phyloP scores from a whole-genome alignment of 129 eudicot species.

The Cynara cardunculus region DNA sequence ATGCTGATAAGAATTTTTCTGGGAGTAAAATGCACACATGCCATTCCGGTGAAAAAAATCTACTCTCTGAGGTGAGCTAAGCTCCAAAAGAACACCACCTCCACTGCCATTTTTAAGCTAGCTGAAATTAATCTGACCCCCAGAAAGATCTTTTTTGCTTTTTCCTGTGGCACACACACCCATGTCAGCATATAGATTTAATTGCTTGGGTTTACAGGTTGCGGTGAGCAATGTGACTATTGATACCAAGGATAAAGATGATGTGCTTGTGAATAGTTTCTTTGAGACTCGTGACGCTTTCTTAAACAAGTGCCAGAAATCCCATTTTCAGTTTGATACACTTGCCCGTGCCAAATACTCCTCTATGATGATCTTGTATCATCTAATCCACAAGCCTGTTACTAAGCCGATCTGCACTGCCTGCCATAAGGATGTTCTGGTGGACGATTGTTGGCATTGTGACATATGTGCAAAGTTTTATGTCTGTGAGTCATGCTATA shows the following conservation, averaged over 20 bases:
- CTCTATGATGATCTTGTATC: conserved; percentile 82
- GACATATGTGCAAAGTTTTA: conserved; percentile 38
- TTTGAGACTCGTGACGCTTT: conserved; percentile 62
- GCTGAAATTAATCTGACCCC: not conserved
- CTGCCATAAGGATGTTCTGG: conserved; percentile 33
- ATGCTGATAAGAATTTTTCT: conserved; percentile 22
- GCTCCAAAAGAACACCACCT: not conserved
- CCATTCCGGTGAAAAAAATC: conserved; percentile 54
- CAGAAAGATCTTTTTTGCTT: not conserved
- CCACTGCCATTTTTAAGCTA: not conserved
- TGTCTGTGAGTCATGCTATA: conserved; percentile 41
- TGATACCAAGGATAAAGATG: conserved; percentile 69
- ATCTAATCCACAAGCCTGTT: conserved; percentile 45
- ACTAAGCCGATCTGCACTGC: conserved; percentile 36
- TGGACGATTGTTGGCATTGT: conserved; percentile 40
- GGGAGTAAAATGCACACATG: conserved; percentile 45
- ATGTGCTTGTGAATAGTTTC: conserved; percentile 39
- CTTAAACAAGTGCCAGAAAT: conserved; percentile 62
- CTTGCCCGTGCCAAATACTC: conserved; percentile 88
- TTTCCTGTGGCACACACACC: no score
- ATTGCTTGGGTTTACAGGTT: conserved; percentile 34
- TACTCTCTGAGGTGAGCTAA: conserved; percentile 52
- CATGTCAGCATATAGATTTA: not conserved
- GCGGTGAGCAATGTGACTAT: conserved; percentile 45
- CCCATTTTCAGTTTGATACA: conserved; percentile 72